Evolutionary conservation across 1,284 basidiomycete species (phyloP).

Genomic region (Irpex sp.): DNA sequence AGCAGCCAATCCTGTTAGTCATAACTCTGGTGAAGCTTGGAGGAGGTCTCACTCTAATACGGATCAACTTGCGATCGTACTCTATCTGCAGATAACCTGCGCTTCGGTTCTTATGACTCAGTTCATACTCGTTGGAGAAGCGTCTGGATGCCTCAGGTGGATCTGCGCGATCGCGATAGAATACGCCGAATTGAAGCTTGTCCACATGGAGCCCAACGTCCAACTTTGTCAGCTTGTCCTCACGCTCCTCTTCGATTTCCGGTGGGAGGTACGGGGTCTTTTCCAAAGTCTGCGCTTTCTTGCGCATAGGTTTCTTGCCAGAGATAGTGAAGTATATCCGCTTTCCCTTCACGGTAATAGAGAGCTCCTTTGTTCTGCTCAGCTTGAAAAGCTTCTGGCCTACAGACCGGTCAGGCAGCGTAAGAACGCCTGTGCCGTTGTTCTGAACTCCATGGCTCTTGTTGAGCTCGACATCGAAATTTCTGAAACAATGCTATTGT

Average conservation of each 20-base stretch:
- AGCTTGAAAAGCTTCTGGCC: conserved; percentile 44
- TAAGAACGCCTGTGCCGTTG: conserved; percentile 49
- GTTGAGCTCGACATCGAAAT: conserved; percentile 54
- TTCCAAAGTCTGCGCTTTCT: conserved; percentile 19
- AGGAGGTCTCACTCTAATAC: conserved; percentile 40
- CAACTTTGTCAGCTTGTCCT: conserved; percentile 39
- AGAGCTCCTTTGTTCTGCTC: conserved; percentile 30
- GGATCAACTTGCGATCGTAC: conserved; percentile 60
- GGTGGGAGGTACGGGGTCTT: conserved; percentile 62
- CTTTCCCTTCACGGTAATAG: conserved; percentile 34
- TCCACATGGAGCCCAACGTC: conserved; percentile 46
- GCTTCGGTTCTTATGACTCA: conserved; percentile 30
- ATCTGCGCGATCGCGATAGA: conserved; percentile 33
- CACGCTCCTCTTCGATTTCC: conserved; percentile 48
- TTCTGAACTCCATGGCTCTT: conserved; percentile 43
- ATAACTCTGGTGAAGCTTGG: neutral
- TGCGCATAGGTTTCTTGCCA: conserved; percentile 11
- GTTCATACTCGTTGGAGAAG: conserved; percentile 61
- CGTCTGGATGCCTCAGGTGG: conserved; percentile 36
- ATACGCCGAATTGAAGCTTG: conserved; percentile 56
- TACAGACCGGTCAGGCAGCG: conserved; percentile 36
- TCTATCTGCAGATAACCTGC: conserved; percentile 53
- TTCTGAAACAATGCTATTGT: conserved; percentile 21
- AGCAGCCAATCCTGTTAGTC: neutral
- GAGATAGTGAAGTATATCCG: conserved; percentile 20